These are phyloP conservation scores for Chrysanthemum seticuspe DNA, from an alignment of 129 eudicot genomes.

Conservation along the genomic window DNA sequence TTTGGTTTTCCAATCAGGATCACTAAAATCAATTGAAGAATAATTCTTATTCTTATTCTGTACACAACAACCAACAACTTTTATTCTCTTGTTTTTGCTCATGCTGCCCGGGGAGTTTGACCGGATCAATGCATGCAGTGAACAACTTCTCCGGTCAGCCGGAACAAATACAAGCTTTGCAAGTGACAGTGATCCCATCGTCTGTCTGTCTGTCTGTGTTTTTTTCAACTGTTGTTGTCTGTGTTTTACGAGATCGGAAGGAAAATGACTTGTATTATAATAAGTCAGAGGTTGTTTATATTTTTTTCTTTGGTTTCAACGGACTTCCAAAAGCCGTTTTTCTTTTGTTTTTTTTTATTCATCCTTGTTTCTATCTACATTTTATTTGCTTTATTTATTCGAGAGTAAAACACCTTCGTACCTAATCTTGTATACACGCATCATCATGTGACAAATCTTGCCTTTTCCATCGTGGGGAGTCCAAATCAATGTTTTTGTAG, in stretches of 20 bases:
- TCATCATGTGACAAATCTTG: no score
- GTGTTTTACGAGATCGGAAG: neutral
- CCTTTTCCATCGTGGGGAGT: no score
- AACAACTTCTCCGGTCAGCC: constrained; percentile 21
- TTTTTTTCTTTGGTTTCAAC: neutral
- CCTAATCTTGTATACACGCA: no score
- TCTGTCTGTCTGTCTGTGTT: neutral
- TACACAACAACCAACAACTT: neutral
- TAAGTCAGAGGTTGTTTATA: neutral
- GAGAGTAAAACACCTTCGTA: no score
- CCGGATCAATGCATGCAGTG: constrained; percentile 20
- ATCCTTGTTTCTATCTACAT: neutral
- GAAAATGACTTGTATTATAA: neutral
- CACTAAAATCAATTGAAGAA: constrained; percentile 47
- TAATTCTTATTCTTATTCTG: neutral
- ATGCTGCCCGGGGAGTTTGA: constrained; percentile 7
- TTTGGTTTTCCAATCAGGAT: constrained; percentile 81
- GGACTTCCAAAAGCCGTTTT: neutral
- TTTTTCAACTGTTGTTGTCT: neutral
- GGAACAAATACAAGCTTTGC: constrained; percentile 35
- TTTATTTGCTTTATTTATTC: no score
- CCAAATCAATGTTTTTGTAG: no score
- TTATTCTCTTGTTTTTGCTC: neutral
- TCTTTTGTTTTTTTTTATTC: neutral
- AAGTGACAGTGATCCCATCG: constrained; percentile 80